Percentiles rank a stretch among this genome's conserved stretches.
phyloP scores from a whole-genome alignment of 208 protist genomes.

The Naegleria gruberi region DNA sequence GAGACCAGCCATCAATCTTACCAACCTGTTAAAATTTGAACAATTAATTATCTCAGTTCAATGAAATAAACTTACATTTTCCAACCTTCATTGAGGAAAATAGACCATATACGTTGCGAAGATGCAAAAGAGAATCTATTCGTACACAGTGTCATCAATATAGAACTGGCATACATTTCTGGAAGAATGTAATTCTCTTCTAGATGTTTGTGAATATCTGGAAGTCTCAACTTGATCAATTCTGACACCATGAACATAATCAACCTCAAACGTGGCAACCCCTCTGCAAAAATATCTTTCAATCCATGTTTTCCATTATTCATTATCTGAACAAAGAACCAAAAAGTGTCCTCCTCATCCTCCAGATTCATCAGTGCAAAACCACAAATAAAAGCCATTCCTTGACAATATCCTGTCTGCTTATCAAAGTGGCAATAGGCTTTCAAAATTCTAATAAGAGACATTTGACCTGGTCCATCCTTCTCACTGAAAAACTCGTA shows the following conservation, averaged over 20 bases:
- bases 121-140: background rate
- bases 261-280: background rate
- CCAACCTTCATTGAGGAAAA: background rate
- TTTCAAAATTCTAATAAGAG: constrained; percentile 59
- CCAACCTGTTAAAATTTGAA: background rate
- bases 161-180: background rate
- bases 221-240: background rate
- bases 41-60: too few relatives aligned
- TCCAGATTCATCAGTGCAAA: constrained; percentile 61
- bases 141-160: background rate
- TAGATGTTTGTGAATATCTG: background rate
- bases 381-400: constrained; percentile 74
- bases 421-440: constrained; percentile 64
- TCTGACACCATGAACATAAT: background rate
- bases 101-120: background rate
- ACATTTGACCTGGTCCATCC: constrained; percentile 55
- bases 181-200: background rate
- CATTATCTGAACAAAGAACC: constrained; percentile 69
- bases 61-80: background rate
- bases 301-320: constrained; percentile 28
- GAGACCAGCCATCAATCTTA: background rate
- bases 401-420: constrained; percentile 70
- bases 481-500: constrained; percentile 54
- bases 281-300: background rate
- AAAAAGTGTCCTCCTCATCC: constrained; percentile 70